Evolutionary conservation across 257 asterid species (phyloP).

Genomic region (Capsicum baccatum): DNA sequence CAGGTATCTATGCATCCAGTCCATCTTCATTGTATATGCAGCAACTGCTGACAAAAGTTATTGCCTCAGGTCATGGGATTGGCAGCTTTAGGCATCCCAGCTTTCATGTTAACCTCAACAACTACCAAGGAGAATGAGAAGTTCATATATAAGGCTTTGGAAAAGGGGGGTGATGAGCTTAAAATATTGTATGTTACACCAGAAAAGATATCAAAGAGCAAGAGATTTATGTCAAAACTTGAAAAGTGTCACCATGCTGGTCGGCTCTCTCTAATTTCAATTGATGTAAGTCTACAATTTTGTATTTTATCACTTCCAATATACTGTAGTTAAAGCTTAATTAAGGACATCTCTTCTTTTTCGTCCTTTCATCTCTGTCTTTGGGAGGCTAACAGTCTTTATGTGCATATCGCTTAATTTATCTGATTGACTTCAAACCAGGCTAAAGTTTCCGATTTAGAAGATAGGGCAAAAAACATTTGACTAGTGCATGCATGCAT

Average conservation of each 20-base stretch:
- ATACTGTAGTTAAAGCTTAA: background rate
- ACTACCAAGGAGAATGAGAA: constrained; percentile 86
- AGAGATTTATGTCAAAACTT: constrained; percentile 95
- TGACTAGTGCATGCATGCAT: background rate
- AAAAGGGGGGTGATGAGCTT: constrained; percentile 88
- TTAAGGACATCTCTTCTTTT: background rate
- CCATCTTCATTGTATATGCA: constrained; percentile 16
- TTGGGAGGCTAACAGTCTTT: constrained; percentile 20
- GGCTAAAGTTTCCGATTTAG: background rate
- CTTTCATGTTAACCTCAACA: constrained; percentile 84
- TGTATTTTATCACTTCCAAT: constrained; percentile 23
- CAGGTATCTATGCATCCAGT: constrained; percentile 53
- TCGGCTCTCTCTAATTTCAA: constrained; percentile 89
- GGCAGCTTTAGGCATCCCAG: constrained; percentile 86
- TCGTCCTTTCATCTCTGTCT: background rate
- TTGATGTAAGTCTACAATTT: constrained; percentile 68
- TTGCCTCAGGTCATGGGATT: constrained; percentile 86
- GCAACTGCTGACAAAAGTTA: constrained; percentile 29
- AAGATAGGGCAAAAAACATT: background rate
- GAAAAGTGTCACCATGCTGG: constrained; percentile 95
- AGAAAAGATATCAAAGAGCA: constrained; percentile 97
- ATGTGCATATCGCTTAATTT: background rate
- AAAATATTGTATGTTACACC: constrained; percentile 92
- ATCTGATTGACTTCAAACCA: background rate
- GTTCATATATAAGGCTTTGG: constrained; percentile 88